Percentiles rank a stretch among this genome's conserved stretches.
Evolutionary conservation across 2,329 filamentous ascomycete genomes (phyloP).

Genomic region (Xylariaceae sp.): DNA sequence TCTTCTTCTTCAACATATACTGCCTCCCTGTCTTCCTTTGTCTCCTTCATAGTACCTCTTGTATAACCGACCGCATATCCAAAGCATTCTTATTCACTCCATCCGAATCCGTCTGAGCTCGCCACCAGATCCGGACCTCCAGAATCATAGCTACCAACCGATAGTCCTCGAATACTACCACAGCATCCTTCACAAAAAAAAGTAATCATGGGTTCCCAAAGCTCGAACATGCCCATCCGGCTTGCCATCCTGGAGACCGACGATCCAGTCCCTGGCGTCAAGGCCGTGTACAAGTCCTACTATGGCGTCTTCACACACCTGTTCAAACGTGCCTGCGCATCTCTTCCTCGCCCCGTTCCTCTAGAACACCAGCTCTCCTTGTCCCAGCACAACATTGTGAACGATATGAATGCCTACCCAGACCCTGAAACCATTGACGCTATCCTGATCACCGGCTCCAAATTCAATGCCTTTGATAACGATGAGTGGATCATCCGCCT

Average conservation of each 20-base stretch:
- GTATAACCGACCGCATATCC: neutral
- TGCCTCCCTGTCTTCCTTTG: neutral
- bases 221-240: constrained; percentile 49
- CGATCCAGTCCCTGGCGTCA: constrained; percentile 61
- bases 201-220: constrained; percentile 29
- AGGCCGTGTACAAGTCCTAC: constrained; percentile 65
- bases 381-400: constrained; percentile 65
- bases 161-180: neutral
- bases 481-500: constrained; percentile 72
- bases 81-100: neutral
- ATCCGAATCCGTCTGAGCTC: too few species aligned
- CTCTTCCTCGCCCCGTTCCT: constrained; percentile 38
- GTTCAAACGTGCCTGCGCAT: constrained; percentile 48
- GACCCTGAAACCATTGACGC: constrained; percentile 70
- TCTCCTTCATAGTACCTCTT: neutral
- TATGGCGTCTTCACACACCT: constrained; percentile 62
- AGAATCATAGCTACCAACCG: too few species aligned
- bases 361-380: constrained; percentile 50
- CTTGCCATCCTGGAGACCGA: constrained; percentile 89
- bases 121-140: too few species aligned
- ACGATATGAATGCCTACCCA: constrained; percentile 61
- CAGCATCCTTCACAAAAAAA: neutral
- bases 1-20: neutral
- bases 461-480: constrained; percentile 67
- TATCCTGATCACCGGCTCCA: constrained; percentile 72